phyloP scores from a whole-genome alignment of 495 filamentous ascomycete species.

The Neurospora pannonica region DNA sequence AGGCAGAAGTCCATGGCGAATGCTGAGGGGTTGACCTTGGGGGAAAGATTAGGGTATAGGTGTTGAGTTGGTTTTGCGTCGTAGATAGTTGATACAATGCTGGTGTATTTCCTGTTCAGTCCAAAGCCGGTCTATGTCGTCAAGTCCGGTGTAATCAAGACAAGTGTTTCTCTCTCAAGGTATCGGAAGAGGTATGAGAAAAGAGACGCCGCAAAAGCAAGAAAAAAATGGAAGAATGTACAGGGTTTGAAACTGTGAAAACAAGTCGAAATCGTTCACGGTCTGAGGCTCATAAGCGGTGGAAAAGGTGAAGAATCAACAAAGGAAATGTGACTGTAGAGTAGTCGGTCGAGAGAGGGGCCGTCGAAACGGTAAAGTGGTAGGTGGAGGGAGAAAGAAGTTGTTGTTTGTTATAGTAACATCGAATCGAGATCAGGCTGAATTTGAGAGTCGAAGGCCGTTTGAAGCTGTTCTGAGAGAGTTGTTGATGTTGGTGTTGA shows the following conservation, averaged over 20 bases:
- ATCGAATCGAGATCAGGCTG: constrained; percentile 45
- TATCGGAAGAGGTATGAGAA: constrained; percentile 5
- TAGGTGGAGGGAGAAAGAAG: constrained; percentile 34
- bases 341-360: constrained; percentile 39
- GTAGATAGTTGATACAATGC: constrained; percentile 25
- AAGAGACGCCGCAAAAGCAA: constrained; percentile 17
- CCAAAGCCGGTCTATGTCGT: constrained; percentile 35
- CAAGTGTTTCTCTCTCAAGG: constrained; percentile 4
- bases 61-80: constrained; percentile 3
- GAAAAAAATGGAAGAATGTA: constrained; percentile 27
- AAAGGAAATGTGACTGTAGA: constrained; percentile 38
- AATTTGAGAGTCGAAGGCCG: constrained; percentile 30
- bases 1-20: constrained; percentile 63
- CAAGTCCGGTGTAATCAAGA: constrained; percentile 20
- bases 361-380: constrained; percentile 34
- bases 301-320: constrained; percentile 44
- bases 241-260: constrained; percentile 33
- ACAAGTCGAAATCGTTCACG: constrained; percentile 49
- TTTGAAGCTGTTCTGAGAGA: constrained; percentile 20
- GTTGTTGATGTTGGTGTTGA: constrained; percentile 2
- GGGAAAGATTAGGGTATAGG: constrained; percentile 20
- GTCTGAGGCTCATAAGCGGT: constrained; percentile 60
- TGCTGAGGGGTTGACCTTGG: constrained; percentile 17
- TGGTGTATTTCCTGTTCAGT: constrained; percentile 17
- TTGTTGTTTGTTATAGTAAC: constrained; percentile 59